Percentiles rank a stretch among this genome's conserved stretches.
Conservation (phyloP, 2,329 filamentous ascomycete genomes). For the Huntiella omanensis region DNA sequence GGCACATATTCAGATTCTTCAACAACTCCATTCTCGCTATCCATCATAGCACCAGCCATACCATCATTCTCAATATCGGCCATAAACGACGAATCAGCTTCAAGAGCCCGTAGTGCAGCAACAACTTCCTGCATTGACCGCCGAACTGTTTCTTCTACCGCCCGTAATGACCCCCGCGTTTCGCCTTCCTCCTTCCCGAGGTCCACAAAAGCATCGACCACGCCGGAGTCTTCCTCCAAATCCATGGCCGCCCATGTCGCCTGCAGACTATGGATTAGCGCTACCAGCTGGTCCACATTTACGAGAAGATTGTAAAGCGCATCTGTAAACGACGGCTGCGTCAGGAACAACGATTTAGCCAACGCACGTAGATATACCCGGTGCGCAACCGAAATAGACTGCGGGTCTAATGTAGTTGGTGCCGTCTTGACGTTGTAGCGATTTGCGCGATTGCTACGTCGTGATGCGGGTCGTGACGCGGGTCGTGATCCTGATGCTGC, state of each 20-base stretch:
- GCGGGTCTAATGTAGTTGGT: slow-evolving; percentile 46
- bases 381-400: slow-evolving; percentile 67
- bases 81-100: slow-evolving; percentile 25
- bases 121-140: slow-evolving; percentile 50
- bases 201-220: slow-evolving; percentile 56
- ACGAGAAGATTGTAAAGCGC: slow-evolving; percentile 47
- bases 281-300: slow-evolving; percentile 65
- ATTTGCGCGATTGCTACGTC: slow-evolving; percentile 17
- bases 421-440: slow-evolving; percentile 6
- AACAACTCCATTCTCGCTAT: slow-evolving; percentile 23
- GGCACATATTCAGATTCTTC: slow-evolving; percentile 38
- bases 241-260: slow-evolving; percentile 61
- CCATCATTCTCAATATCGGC: slow-evolving; percentile 23
- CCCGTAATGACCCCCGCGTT: slow-evolving; percentile 43
- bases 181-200: slow-evolving; percentile 54
- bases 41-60: slow-evolving; percentile 16
- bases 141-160: slow-evolving; percentile 46
- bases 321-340: slow-evolving; percentile 42
- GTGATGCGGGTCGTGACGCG: slow-evolving; percentile 44
- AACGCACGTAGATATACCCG: slow-evolving; percentile 55
- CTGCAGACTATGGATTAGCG: slow-evolving; percentile 57
- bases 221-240: slow-evolving; percentile 63
- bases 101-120: slow-evolving; percentile 27
- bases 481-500: slow-evolving; percentile 11
- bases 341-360: slow-evolving; percentile 45